Evolutionary conservation across 78 protist genomes (phyloP), one percentile per base, ranked within the genome.

Genomic region (Cavenderia fasciculata): DNA sequence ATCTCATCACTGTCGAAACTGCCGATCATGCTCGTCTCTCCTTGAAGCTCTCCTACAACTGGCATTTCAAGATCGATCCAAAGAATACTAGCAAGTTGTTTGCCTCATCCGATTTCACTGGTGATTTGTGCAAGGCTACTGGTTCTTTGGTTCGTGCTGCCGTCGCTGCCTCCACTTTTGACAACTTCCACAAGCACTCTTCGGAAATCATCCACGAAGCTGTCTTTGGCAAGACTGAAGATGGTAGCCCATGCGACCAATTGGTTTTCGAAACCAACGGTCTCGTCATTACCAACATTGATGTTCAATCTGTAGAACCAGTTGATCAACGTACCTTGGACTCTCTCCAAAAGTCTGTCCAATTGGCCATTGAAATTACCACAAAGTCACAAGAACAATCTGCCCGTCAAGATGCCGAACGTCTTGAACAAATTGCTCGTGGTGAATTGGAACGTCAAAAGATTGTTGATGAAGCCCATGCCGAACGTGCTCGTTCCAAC

Each of bases 271-370:
- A 75, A 25, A 34, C 94, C 23, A 97, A 97, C 97, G 87, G 76
- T 49, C 86, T 97, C 44, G 75, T 78, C 85, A 96, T 97, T 94
- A 96, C 96, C 68, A 92, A 86, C 86, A 74, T 97, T 49, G 99
- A 97, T 77, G 93, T 97, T 85, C 97, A 97, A 94, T 65, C 92
- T 31, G 98, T 96, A 16, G 98, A 97, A 88, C 99, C 99, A 54
- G 97, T 95, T 44, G 97, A 97, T 86, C 97, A 95, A 86, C 57
- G 95, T 46, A 97, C 97, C 56, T 92, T 97, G 44, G 96, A 95
- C 61, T 94, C 96, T 19, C 96, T 97, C 46, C 96, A 86, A 59
- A 93, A 93, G 87, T 79, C 82, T 29, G 97, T 95, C 40, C 94
- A 92, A 84, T 91, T 94, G 23, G 97, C 97, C 74, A 94, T 96